These are phyloP conservation scores for Pyrenophora tritici-repentis DNA, from an alignment of 2,329 filamentous ascomycete species.

Conservation along the genomic window DNA sequence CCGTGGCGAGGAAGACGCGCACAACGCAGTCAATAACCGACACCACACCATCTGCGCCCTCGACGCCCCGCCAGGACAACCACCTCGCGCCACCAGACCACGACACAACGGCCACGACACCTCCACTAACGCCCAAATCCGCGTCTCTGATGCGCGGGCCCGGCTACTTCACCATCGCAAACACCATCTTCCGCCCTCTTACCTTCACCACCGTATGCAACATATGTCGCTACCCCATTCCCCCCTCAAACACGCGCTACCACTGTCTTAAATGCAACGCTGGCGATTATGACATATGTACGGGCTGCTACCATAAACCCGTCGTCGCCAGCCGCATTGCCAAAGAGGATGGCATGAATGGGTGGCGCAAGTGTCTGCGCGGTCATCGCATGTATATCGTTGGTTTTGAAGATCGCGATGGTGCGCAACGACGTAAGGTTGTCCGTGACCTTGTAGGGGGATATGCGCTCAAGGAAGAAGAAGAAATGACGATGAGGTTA, in stretches of 20 bases:
- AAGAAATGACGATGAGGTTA: constrained; percentile 32
- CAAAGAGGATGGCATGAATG: constrained; percentile 73
- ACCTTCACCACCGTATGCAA: constrained; percentile 79
- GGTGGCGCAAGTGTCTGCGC: constrained; percentile 81
- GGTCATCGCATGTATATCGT: constrained; percentile 86
- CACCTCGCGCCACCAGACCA: constrained; percentile 32
- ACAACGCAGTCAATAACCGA: constrained; percentile 13
- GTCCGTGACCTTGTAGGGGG: constrained; percentile 80
- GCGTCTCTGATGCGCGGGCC: constrained; percentile 49
- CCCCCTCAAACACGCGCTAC: constrained; percentile 70
- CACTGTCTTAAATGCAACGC: constrained; percentile 79
- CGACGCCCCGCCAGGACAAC: constrained; percentile 25
- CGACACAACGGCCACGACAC: constrained; percentile 41
- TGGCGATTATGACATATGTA: constrained; percentile 89
- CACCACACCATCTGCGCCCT: constrained; percentile 18
- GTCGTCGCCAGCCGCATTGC: constrained; percentile 68
- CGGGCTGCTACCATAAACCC: constrained; percentile 73
- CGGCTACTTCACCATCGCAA: constrained; percentile 40
- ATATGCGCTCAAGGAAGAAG: constrained; percentile 66
- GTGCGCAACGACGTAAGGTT: constrained; percentile 70
- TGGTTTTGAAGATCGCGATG: constrained; percentile 71
- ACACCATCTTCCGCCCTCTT: constrained; percentile 64
- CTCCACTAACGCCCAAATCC: constrained; percentile 49
- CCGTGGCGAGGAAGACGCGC: constrained; percentile 66
- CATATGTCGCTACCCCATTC: constrained; percentile 74